Conservation (phyloP, 805 yeast genomes). For the Suhomyces faveliae region DNA sequence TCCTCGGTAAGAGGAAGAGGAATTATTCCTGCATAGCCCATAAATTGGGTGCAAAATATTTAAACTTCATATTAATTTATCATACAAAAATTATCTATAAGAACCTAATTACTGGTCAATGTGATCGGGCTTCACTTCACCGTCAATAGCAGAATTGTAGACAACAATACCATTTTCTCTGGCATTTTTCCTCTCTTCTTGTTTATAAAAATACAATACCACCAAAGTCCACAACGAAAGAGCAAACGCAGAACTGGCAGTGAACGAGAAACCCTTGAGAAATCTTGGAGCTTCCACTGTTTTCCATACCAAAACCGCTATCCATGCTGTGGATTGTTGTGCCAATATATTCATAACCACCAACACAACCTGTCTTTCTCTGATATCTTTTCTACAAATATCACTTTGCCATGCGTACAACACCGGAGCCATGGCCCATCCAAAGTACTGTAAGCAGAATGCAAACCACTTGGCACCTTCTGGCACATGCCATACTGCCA, state of each 20-base stretch:
- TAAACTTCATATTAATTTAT: too few species aligned
- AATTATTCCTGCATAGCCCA: too few species aligned
- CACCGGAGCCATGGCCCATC: conserved; percentile 64
- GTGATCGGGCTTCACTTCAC: conserved; percentile 15
- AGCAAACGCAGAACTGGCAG: conserved; percentile 46
- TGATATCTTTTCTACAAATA: conserved; percentile 55
- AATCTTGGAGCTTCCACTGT: conserved; percentile 59
- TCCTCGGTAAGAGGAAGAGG: too few species aligned
- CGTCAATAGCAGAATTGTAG: conserved; percentile 22
- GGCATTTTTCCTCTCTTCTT: conserved; percentile 31
- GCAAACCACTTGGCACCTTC: conserved; percentile 65
- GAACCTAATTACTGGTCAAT: background rate
- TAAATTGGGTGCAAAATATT: too few species aligned
- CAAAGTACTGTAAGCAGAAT: conserved; percentile 56
- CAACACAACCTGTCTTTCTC: conserved; percentile 55
- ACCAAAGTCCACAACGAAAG: conserved; percentile 51
- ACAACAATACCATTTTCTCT: conserved; percentile 36
- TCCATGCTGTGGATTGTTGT: conserved; percentile 55
- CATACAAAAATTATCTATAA: background rate
- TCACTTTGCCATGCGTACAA: conserved; percentile 58
- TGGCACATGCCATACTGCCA: conserved; percentile 61
- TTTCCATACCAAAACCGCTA: conserved; percentile 50
- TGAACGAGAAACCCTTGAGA: conserved; percentile 51
- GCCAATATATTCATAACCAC: conserved; percentile 55
- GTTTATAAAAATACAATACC: conserved; percentile 47